Conservation (phyloP, 2,329 filamentous ascomycete species). For the Cladosporium phlei region DNA sequence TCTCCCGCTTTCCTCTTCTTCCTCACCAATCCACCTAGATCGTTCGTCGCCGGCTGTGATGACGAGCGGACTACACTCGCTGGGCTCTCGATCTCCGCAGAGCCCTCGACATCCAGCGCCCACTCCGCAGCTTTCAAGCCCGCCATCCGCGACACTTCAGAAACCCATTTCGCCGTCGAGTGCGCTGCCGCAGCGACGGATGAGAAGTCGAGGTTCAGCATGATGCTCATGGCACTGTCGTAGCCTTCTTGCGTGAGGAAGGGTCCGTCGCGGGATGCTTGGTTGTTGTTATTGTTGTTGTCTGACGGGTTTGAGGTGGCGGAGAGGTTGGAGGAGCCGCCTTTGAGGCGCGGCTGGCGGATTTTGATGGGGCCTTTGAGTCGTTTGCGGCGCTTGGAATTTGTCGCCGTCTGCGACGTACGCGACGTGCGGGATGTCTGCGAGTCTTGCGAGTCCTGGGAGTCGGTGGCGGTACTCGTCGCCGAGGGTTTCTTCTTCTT, state of each 20-base stretch:
- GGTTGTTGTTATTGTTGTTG: conserved; percentile 4
- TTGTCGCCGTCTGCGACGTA: not conserved
- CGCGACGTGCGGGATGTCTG: not conserved
- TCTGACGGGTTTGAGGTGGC: conserved; percentile 19
- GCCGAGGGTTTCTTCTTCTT: no score
- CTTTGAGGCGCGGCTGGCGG: conserved; percentile 50
- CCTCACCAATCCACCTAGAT: conserved; percentile 37
- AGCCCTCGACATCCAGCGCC: conserved; percentile 20
- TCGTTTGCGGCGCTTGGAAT: conserved; percentile 33
- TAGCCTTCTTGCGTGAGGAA: conserved; percentile 32
- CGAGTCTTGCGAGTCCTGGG: conserved; percentile 1
- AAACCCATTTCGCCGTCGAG: conserved; percentile 66
- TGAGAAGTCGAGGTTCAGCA: conserved; percentile 70
- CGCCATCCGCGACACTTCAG: conserved; percentile 41
- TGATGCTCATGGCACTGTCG: conserved; percentile 49
- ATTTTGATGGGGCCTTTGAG: conserved; percentile 59
- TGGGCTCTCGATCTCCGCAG: conserved; percentile 12
- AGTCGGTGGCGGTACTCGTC: not conserved
- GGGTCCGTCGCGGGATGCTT: conserved; percentile 19
- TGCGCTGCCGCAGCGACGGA: conserved; percentile 57
- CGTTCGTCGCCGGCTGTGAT: conserved; percentile 28
- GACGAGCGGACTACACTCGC: not conserved
- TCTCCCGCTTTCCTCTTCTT: conserved; percentile 48
- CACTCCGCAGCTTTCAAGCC: conserved; percentile 17
- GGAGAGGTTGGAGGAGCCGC: conserved; percentile 23